phyloP scores from a whole-genome alignment of 495 filamentous ascomycete genomes.

The Aspergillus conjunctus region DNA sequence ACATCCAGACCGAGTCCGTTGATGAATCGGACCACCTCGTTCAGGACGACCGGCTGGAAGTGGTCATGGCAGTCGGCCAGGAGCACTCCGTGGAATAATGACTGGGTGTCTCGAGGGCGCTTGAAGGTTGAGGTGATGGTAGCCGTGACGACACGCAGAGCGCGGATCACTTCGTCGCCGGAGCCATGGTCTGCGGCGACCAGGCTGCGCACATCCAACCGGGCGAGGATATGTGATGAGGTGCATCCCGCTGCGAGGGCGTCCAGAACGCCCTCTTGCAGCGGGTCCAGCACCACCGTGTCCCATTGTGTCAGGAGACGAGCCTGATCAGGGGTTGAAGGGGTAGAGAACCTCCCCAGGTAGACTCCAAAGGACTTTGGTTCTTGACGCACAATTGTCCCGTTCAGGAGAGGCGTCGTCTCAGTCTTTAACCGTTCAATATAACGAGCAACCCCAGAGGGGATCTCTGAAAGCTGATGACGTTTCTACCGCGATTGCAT shows the following conservation, averaged over 20 bases:
- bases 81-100: conserved; percentile 16
- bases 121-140: conserved; percentile 8
- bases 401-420: background rate
- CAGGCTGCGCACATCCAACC: conserved; percentile 29
- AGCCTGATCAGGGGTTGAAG: conserved; percentile 35
- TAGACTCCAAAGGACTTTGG: conserved; percentile 45
- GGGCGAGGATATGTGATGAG: conserved; percentile 29
- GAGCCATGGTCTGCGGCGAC: conserved; percentile 12
- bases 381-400: conserved; percentile 3
- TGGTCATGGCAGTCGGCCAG: conserved; percentile 17
- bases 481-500: conserved; percentile 15
- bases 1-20: conserved; percentile 20
- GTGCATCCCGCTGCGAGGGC: conserved; percentile 30
- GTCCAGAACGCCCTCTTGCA: conserved; percentile 37
- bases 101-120: conserved; percentile 1
- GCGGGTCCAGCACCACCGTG: conserved; percentile 44
- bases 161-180: conserved; percentile 14
- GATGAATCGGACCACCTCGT: conserved; percentile 19
- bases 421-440: conserved; percentile 18
- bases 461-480: conserved; percentile 21
- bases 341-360: conserved; percentile 41
- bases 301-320: conserved; percentile 48
- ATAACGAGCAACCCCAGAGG: conserved; percentile 11
- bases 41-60: conserved; percentile 22
- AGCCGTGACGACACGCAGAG: background rate